Evolutionary conservation across 495 filamentous ascomycete species (phyloP).

Genomic region (Hapsidospora chrysogenum): DNA sequence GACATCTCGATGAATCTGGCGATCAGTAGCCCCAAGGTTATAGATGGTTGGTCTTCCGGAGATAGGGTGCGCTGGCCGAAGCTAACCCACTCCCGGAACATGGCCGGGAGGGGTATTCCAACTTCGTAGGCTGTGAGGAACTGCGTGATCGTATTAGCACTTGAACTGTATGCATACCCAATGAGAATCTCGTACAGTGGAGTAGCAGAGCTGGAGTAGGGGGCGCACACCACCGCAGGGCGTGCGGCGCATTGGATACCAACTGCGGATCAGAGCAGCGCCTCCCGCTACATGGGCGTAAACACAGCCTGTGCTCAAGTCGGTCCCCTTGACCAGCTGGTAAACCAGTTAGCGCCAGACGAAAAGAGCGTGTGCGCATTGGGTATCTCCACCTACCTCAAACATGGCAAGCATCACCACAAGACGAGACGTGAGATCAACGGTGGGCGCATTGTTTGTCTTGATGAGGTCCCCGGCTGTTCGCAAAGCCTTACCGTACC

Average conservation of each 20-base stretch:
- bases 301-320: constrained; percentile 14
- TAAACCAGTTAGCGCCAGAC: neutral
- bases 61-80: constrained; percentile 12
- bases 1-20: constrained; percentile 17
- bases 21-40: constrained; percentile 15
- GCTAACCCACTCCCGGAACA: constrained; percentile 19
- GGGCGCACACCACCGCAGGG: constrained; percentile 15
- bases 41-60: constrained; percentile 9
- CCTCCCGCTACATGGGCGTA: constrained; percentile 28
- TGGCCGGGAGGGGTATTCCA: constrained; percentile 14
- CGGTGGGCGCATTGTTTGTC: constrained; percentile 8
- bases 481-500: constrained; percentile 24
- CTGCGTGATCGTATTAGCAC: constrained; percentile 8
- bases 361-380: neutral
- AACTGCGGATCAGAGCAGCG: constrained; percentile 20
- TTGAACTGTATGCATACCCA: constrained; percentile 6
- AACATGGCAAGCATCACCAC: constrained; percentile 29
- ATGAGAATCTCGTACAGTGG: constrained; percentile 14
- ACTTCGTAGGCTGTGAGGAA: constrained; percentile 16
- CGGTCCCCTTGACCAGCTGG: constrained; percentile 17
- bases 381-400: constrained; percentile 15
- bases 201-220: constrained; percentile 24
- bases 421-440: constrained; percentile 14
- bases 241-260: constrained; percentile 11
- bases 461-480: constrained; percentile 16